Conservation (phyloP, 352 stramenopile species). For the Phytophthora quininea region DNA sequence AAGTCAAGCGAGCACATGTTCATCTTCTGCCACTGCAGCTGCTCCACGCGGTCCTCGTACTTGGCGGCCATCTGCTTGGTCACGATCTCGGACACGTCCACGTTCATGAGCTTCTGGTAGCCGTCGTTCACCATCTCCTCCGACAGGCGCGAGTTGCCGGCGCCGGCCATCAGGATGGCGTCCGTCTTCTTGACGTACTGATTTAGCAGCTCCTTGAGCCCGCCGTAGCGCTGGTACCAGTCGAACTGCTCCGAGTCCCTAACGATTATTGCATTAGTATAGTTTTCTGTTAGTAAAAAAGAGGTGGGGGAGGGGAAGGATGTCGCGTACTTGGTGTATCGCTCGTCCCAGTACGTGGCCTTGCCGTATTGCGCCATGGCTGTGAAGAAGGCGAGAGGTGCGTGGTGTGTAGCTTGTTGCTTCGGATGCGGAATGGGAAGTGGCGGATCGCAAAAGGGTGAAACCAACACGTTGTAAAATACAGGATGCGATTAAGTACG, state of each 20-base stretch:
- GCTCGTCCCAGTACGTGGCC: constrained; percentile 94
- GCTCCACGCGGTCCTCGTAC: constrained; percentile 91
- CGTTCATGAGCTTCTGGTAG: constrained; percentile 95
- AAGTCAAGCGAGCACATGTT: constrained; percentile 95
- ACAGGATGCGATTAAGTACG: not conserved
- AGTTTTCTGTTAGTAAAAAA: not conserved
- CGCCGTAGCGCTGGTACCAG: constrained; percentile 94
- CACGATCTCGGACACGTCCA: constrained; percentile 95
- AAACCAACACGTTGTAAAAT: not conserved
- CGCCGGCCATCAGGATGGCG: constrained; percentile 92
- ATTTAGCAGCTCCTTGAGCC: constrained; percentile 87
- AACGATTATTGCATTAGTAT: not conserved
- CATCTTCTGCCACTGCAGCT: constrained; percentile 95
- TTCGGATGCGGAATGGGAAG: not conserved
- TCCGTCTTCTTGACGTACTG: constrained; percentile 96
- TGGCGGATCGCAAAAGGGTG: not conserved
- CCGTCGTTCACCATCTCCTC: constrained; percentile 97
- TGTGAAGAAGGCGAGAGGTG: not conserved
- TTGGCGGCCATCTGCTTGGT: constrained; percentile 95
- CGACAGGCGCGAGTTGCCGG: constrained; percentile 93
- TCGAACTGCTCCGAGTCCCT: constrained; percentile 94
- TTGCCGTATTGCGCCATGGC: constrained; percentile 93
- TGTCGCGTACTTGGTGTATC: constrained; percentile 90
- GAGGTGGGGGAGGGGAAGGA: not conserved
- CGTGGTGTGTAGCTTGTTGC: not conserved